A percentile compares a stretch with the other conserved stretches of the same genome.
Conservation (phyloP, 768 basidiomycete species). For the Favolaschia claudopus region DNA sequence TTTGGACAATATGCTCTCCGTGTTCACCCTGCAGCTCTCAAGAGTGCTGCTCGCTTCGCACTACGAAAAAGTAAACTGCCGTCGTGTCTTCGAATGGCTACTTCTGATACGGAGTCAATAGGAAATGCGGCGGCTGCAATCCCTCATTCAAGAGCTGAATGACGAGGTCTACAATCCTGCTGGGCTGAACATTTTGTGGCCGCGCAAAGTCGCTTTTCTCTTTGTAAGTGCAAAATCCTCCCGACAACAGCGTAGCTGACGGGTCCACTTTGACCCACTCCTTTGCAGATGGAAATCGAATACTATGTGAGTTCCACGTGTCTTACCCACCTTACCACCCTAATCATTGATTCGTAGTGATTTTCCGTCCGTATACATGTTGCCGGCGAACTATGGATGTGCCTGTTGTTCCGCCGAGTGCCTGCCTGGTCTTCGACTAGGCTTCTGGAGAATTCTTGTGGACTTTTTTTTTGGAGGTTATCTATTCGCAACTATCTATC, state of each 20-base stretch:
- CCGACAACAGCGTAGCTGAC: constrained; percentile 17
- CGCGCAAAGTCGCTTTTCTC: constrained; percentile 83
- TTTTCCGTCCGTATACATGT: neutral
- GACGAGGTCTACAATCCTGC: constrained; percentile 78
- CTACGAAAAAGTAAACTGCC: constrained; percentile 74
- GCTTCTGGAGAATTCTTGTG: constrained; percentile 1
- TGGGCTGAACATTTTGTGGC: constrained; percentile 90
- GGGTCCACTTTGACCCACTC: too few species aligned
- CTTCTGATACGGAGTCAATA: constrained; percentile 37
- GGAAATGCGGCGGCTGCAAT: constrained; percentile 79
- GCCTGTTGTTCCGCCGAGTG: neutral
- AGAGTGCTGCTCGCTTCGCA: constrained; percentile 73
- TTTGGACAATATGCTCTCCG: constrained; percentile 80
- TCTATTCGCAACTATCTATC: constrained; percentile 20
- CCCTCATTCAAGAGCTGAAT: constrained; percentile 74
- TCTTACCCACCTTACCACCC: constrained; percentile 11
- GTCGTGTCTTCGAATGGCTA: neutral
- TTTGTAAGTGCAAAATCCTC: constrained; percentile 70
- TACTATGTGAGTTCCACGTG: constrained; percentile 74
- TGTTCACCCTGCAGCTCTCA: constrained; percentile 84
- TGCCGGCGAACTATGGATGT: constrained; percentile 15
- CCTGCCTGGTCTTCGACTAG: too few species aligned
- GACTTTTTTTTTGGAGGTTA: constrained; percentile 6
- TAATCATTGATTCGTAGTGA: constrained; percentile 23
- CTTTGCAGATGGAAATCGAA: constrained; percentile 87